Evolutionary conservation across 495 filamentous ascomycete species (phyloP).

Genomic region (Penicillium diatomitis): DNA sequence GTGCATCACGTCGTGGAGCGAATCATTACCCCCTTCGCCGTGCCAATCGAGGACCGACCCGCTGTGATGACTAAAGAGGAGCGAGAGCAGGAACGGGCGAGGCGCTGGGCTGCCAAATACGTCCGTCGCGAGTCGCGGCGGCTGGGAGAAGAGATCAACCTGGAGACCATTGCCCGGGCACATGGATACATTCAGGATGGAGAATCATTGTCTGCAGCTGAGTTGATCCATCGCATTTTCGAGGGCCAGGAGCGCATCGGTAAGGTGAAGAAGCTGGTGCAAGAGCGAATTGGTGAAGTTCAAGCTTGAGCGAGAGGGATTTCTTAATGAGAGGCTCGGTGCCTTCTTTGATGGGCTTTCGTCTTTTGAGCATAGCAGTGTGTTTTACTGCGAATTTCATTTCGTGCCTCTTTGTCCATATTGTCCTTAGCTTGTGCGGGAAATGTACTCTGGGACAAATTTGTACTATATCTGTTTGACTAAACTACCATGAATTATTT

Average conservation of each 20-base stretch:
- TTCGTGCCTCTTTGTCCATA: neutral
- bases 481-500: too few species aligned
- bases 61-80: conserved; percentile 57
- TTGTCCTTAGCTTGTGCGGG: conserved; percentile 8
- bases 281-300: conserved; percentile 5
- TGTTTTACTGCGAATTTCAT: neutral
- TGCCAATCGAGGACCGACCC: conserved; percentile 51
- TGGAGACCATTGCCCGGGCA: conserved; percentile 2
- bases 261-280: conserved; percentile 19
- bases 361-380: neutral
- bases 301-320: neutral
- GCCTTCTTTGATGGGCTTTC: too few species aligned
- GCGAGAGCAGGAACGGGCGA: conserved; percentile 39
- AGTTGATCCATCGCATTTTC: conserved; percentile 17
- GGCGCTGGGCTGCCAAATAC: conserved; percentile 41
- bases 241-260: conserved; percentile 15
- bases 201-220: conserved; percentile 8
- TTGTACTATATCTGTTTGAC: conserved; percentile 13
- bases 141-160: conserved; percentile 16
- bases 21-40: conserved; percentile 66
- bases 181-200: neutral
- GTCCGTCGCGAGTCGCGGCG: conserved; percentile 33
- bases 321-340: too few species aligned
- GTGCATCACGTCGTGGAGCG: conserved; percentile 70
- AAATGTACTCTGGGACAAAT: conserved; percentile 11